Conservation (phyloP, 257 asterid genomes). For the Solanum megistacrolobum region DNA sequence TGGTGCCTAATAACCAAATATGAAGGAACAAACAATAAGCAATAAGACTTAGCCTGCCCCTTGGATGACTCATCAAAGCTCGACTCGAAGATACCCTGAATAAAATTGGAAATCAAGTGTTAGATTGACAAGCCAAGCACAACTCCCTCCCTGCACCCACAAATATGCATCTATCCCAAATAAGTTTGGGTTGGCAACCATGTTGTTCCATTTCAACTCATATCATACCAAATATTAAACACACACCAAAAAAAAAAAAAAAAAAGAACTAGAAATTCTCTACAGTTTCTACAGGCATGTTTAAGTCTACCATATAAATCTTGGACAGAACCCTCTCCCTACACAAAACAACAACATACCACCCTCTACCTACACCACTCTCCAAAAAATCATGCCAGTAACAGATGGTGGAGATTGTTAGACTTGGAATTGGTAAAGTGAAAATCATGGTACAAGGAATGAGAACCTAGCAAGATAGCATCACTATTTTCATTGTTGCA, state of each 20-base stretch:
- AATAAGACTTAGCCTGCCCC: conserved; percentile 76
- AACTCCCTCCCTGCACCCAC: not conserved
- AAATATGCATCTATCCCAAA: not conserved
- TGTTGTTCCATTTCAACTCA: not conserved
- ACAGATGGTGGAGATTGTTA: not conserved
- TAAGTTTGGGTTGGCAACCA: not conserved
- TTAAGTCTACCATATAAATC: not conserved
- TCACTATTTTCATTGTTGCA: not conserved
- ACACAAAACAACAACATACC: not conserved
- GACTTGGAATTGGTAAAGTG: not conserved
- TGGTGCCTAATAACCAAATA: conserved; percentile 68
- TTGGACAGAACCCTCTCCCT: not conserved
- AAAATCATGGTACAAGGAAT: not conserved
- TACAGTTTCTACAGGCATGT: not conserved
- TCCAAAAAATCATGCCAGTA: not conserved
- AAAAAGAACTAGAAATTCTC: not conserved
- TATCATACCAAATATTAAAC: not conserved
- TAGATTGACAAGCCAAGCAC: not conserved
- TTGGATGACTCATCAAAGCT: conserved; percentile 81
- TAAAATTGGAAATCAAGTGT: conserved; percentile 2
- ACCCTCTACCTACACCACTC: not conserved
- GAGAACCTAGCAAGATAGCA: not conserved
- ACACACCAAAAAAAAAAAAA: not conserved
- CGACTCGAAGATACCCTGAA: conserved; percentile 86
- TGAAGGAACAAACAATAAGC: conserved; percentile 77